These are phyloP conservation scores for Aegilops speltoides DNA, from an alignment of 176 grass and related monocot species.

Conservation along the genomic window DNA sequence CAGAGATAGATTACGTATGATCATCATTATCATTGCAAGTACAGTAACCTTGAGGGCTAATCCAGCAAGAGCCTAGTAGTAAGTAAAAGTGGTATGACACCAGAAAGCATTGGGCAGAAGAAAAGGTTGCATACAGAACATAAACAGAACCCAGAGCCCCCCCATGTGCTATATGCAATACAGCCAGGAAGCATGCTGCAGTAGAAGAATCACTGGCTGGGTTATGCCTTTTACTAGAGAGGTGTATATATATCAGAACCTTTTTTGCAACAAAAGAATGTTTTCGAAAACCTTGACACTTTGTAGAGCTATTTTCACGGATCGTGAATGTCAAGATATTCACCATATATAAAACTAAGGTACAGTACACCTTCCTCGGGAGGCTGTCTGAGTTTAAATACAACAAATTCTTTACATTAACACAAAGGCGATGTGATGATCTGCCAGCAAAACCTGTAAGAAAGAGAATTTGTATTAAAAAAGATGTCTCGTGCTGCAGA, in stretches of 20 bases:
- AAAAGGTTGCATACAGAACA: background rate
- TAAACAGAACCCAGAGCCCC: background rate
- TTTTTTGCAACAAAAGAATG: constrained; percentile 16
- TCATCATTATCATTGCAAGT: no score
- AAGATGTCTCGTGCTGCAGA: background rate
- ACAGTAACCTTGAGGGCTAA: no score
- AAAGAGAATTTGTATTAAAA: background rate
- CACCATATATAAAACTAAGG: constrained; percentile 32
- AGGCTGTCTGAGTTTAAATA: constrained; percentile 34
- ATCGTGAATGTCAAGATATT: constrained; percentile 7
- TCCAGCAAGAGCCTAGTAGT: background rate
- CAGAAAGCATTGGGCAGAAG: background rate
- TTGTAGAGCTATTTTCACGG: constrained; percentile 28
- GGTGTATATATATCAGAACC: constrained; percentile 20
- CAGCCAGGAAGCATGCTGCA: background rate
- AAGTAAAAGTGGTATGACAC: background rate
- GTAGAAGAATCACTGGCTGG: background rate
- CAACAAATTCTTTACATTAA: constrained; percentile 61
- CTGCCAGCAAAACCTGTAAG: constrained; percentile 39
- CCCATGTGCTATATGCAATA: background rate
- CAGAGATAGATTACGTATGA: no score
- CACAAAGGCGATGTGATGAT: constrained; percentile 16
- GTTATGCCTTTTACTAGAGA: background rate
- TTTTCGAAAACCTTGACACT: constrained; percentile 22
- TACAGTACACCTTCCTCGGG: constrained; percentile 29